Base-by-base conservation (phyloP, 805 yeast genomes). In the Ogataea angusta region DNA sequence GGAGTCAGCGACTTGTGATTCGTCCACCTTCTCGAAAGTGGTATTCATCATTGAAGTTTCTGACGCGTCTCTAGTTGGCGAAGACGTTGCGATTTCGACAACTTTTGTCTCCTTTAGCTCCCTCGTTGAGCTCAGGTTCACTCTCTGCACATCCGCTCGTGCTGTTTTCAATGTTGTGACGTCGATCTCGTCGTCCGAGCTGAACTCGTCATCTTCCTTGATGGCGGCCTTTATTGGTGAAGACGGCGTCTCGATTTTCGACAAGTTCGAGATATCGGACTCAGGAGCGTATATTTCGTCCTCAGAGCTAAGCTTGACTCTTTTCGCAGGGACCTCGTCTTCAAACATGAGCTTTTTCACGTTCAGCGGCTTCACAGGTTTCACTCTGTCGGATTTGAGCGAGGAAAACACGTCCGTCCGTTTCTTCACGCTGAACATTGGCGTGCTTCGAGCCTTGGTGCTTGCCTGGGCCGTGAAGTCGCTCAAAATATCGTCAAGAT, bases 401-500 rank as follows among this genome's bases (percentile, higher is more conserved):
- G 59, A 48, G 9, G 60, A 54, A 38, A 63, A 61, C n/a, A 60
- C 52, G 35, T 54, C 57, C 33, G 49, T 53, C 18, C 42, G 48
- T 36, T 51, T 49, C 18, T 49, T 42, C 7, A 42, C 27, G 6
- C 50, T 36, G 21, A 48, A 51, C 14, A 50, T 42, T 8, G 59
- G 53, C n/a, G 57, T 57, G 10, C 49, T 36, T 31, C 44, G 51
- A 15, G 45, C 26, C 5, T 40, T 31, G 7, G 51, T 32, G 4
- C 53, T 46, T 1, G 66, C 59, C 15, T 57, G 45, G 6, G 51
- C 40, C 13, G 67, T 69, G 33, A 77, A 74, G 40, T 78, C 88
- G 44, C 75, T 77, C 35, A 85, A 67, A 40, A 85, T 78, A 54
- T 83, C 90, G 57, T 83, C 90, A 45, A 88, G 44, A 73, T 76